Percentiles rank a stretch among this genome's conserved stretches.
phyloP scores from a whole-genome alignment of 495 filamentous ascomycete species.

The Hamigera avellanea region DNA sequence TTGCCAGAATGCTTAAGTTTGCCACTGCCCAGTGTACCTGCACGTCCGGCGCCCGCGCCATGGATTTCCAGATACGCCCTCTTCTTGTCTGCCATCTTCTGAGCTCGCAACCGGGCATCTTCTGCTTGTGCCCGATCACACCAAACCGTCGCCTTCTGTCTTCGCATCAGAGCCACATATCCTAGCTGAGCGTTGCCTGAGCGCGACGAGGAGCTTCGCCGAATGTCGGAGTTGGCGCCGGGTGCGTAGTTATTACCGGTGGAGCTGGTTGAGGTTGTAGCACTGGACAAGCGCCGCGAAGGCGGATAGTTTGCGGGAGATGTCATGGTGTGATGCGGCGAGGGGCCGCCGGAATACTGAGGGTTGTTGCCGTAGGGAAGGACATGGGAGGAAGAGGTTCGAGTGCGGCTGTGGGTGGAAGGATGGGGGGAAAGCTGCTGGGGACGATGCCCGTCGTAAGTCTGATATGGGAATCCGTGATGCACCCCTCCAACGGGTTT shows the following conservation, averaged over 20 bases:
- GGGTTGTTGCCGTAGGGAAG: constrained; percentile 32
- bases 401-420: constrained; percentile 38
- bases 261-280: constrained; percentile 55
- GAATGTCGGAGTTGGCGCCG: constrained; percentile 45
- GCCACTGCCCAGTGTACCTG: constrained; percentile 52
- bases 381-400: constrained; percentile 49
- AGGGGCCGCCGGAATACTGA: constrained; percentile 16
- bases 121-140: constrained; percentile 90
- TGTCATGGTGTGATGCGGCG: constrained; percentile 20
- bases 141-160: constrained; percentile 98
- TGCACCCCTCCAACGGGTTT: constrained; percentile 23
- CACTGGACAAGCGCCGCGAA: constrained; percentile 58
- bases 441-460: constrained; percentile 16
- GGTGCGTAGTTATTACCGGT: constrained; percentile 32
- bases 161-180: constrained; percentile 89
- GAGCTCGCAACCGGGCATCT: constrained; percentile 71
- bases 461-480: constrained; percentile 21
- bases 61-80: constrained; percentile 73
- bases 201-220: constrained; percentile 62
- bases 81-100: constrained; percentile 72
- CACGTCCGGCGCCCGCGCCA: constrained; percentile 36
- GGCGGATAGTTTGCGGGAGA: constrained; percentile 23
- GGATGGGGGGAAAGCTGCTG: constrained; percentile 21
- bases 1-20: constrained; percentile 75
- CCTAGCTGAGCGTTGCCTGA: constrained; percentile 46